Conservation (phyloP, 495 filamentous ascomycete species). For the Pseudomonodictys pantanalensis region DNA sequence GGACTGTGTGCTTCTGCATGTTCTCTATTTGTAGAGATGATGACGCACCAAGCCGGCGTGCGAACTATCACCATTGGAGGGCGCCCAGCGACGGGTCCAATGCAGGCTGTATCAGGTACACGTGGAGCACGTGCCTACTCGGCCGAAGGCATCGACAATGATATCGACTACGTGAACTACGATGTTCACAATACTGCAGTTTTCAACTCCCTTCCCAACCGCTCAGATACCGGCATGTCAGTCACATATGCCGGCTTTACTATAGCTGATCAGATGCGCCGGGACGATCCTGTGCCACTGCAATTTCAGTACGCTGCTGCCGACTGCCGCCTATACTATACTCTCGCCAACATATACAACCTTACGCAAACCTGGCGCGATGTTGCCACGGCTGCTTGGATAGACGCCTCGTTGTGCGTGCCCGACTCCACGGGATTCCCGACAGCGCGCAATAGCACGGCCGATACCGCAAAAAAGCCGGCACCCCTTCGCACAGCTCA, state of each 20-base stretch:
- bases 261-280: constrained; percentile 18
- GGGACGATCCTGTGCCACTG: constrained; percentile 41
- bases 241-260: constrained; percentile 11
- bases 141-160: neutral
- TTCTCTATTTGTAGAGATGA: constrained; percentile 50
- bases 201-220: constrained; percentile 1
- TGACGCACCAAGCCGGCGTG: constrained; percentile 50
- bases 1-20: constrained; percentile 48
- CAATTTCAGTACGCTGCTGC: constrained; percentile 55
- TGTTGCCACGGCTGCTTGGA: constrained; percentile 1
- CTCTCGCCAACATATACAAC: constrained; percentile 45
- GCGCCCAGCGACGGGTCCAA: constrained; percentile 26
- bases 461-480: constrained; percentile 4
- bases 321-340: constrained; percentile 56
- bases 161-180: neutral
- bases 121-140: neutral
- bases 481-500: constrained; percentile 3
- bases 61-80: constrained; percentile 49
- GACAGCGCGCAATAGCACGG: neutral
- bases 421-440: constrained; percentile 20
- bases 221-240: constrained; percentile 13
- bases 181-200: constrained; percentile 7
- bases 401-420: constrained; percentile 17
- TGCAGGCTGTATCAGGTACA: neutral
- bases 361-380: constrained; percentile 46